Percentiles rank a stretch among this genome's conserved stretches.
Evolutionary conservation across 2,329 filamentous ascomycete genomes (phyloP).

Genomic region (Amauroascus niger): DNA sequence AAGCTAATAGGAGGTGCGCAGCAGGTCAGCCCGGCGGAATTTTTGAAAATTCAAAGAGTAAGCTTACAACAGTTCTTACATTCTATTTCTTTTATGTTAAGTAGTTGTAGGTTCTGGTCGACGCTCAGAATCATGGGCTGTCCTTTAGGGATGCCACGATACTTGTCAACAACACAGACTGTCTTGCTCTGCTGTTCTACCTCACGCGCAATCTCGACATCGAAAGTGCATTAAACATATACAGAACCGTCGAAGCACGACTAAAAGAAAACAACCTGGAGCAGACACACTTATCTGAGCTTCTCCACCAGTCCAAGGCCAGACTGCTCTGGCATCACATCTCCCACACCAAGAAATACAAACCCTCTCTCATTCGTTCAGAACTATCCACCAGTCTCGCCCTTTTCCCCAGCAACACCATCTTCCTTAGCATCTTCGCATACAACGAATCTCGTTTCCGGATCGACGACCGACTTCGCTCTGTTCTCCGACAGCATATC

Average conservation of each 20-base stretch:
- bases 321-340: conserved; percentile 59
- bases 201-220: conserved; percentile 39
- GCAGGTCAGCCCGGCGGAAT: conserved; percentile 26
- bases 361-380: conserved; percentile 54
- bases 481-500: conserved; percentile 44
- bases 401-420: conserved; percentile 63
- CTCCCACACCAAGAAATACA: conserved; percentile 53
- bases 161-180: conserved; percentile 51
- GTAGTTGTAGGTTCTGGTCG: conserved; percentile 44
- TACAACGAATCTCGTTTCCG: conserved; percentile 63
- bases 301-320: conserved; percentile 58
- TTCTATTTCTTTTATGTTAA: conserved; percentile 41
- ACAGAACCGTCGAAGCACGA: conserved; percentile 38
- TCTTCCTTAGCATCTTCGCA: conserved; percentile 63
- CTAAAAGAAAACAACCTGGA: conserved; percentile 31
- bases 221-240: conserved; percentile 30
- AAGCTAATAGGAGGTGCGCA: conserved; percentile 16
- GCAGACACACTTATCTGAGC: conserved; percentile 42
- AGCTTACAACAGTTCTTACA: conserved; percentile 17
- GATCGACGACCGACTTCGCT: conserved; percentile 67
- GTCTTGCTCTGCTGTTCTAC: conserved; percentile 58
- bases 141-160: conserved; percentile 41
- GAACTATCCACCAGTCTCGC: conserved; percentile 52
- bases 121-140: conserved; percentile 48
- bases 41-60: conserved; percentile 35